phyloP scores from a whole-genome alignment of 192 early-diverging fungal species.

The Martensiomyces pterosporus region DNA sequence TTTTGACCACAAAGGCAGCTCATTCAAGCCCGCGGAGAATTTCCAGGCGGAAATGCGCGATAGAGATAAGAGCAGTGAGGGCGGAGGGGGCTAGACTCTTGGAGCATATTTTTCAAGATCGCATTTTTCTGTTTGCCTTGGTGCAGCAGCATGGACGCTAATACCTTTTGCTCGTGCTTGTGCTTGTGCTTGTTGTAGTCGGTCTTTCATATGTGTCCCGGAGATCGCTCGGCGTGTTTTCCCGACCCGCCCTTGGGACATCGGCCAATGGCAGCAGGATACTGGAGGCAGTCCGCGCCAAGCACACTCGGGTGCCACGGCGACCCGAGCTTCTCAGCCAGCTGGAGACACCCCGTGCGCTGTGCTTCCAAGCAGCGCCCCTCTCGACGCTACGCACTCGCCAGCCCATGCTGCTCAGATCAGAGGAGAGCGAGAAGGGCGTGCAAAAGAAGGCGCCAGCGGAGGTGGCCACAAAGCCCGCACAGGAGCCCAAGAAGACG shows the following conservation, averaged over 20 bases:
- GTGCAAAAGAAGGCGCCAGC: no score
- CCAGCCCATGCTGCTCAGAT: slow-evolving; percentile 2
- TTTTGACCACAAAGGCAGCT: no score
- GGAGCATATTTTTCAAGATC: no score
- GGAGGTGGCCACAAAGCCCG: not conserved
- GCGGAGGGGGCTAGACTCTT: no score
- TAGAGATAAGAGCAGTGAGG: not conserved
- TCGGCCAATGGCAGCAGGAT: slow-evolving; percentile 1
- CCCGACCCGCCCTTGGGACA: not conserved
- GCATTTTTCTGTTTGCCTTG: no score
- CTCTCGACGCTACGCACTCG: slow-evolving; percentile 27
- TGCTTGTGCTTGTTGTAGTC: no score
- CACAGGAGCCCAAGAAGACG: slow-evolving; percentile 52
- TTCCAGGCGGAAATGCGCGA: no score
- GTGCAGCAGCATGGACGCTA: no score
- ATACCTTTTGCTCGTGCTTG: no score
- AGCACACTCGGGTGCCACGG: not conserved
- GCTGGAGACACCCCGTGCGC: slow-evolving; percentile 9
- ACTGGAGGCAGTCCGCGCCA: not conserved
- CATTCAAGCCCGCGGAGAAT: no score
- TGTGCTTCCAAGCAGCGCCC: slow-evolving; percentile 21
- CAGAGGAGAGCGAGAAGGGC: not conserved
- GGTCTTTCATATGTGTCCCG: slow-evolving; percentile 6
- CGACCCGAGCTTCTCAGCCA: not conserved
- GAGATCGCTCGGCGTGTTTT: slow-evolving; percentile 4